Percentiles rank a stretch among this genome's conserved stretches.
Conservation (phyloP, 805 yeast genomes). For the Ogataea salicorniae region DNA sequence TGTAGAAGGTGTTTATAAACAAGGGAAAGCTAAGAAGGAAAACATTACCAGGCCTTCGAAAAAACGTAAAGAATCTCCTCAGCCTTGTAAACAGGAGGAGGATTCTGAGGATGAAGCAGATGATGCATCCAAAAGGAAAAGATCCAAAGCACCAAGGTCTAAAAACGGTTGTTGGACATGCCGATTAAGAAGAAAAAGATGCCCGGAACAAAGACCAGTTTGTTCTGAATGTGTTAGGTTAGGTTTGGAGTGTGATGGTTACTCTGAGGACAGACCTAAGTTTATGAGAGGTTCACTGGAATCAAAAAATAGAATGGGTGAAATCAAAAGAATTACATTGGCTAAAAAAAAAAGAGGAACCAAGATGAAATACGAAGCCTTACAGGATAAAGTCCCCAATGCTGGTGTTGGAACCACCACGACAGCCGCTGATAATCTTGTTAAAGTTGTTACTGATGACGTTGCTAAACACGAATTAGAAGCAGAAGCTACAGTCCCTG, state of each 20-base stretch:
- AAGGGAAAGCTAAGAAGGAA: background rate
- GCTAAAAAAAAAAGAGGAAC: slow-evolving; percentile 35
- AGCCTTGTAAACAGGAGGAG: slow-evolving; percentile 1
- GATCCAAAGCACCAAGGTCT: slow-evolving; percentile 18
- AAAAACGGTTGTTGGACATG: slow-evolving; percentile 75
- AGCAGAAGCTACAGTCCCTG: slow-evolving; percentile 2
- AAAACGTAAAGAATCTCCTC: too few species aligned
- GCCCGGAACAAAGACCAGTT: slow-evolving; percentile 59
- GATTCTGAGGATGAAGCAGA: slow-evolving; percentile 8
- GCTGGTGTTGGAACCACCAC: background rate
- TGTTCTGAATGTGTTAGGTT: slow-evolving; percentile 57
- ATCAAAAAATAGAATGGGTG: slow-evolving; percentile 43
- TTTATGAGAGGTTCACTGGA: slow-evolving; percentile 43
- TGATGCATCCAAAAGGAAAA: slow-evolving; percentile 13
- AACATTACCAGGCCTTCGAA: background rate
- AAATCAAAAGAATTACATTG: slow-evolving; percentile 39
- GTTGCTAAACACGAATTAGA: slow-evolving; percentile 1
- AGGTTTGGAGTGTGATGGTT: slow-evolving; percentile 55
- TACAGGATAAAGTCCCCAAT: background rate
- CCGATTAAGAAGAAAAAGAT: slow-evolving; percentile 64
- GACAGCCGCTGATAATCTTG: background rate
- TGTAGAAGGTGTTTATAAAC: too few species aligned
- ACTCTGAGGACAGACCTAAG: slow-evolving; percentile 43
- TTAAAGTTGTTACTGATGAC: background rate
- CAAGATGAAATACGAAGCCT: slow-evolving; percentile 15